These are phyloP conservation scores for Cantharellus cinnabarinus DNA, from an alignment of 768 basidiomycete species.

Conservation along the genomic window DNA sequence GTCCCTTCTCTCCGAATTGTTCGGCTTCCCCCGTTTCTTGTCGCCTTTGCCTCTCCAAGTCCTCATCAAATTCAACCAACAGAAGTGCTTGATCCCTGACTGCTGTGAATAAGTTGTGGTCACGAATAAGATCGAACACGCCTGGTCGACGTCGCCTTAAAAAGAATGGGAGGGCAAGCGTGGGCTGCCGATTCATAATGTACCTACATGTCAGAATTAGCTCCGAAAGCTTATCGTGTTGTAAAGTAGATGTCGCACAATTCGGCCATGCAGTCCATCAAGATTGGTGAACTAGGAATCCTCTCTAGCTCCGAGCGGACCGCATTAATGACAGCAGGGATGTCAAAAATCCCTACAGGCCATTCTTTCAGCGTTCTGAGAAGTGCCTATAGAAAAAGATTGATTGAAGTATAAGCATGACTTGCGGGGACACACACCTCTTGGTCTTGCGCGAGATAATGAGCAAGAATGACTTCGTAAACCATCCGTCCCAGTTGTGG, in stretches of 20 bases:
- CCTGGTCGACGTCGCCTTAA: slow-evolving; percentile 68
- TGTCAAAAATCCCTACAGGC: slow-evolving; percentile 82
- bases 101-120: slow-evolving; percentile 84
- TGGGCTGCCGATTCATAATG: slow-evolving; percentile 73
- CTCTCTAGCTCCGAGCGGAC: slow-evolving; percentile 66
- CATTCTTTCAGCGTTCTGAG: slow-evolving; percentile 65
- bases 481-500: slow-evolving; percentile 68
- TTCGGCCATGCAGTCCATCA: slow-evolving; percentile 93
- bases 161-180: slow-evolving; percentile 82
- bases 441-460: slow-evolving; percentile 56
- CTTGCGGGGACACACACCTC: neutral
- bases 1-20: neutral
- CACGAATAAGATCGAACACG: slow-evolving; percentile 86
- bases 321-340: slow-evolving; percentile 71
- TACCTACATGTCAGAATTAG: slow-evolving; percentile 31
- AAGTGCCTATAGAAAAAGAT: slow-evolving; percentile 31
- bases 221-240: neutral
- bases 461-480: slow-evolving; percentile 86
- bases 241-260: slow-evolving; percentile 29
- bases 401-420: neutral
- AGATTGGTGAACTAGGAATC: slow-evolving; percentile 28
- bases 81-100: slow-evolving; percentile 85
- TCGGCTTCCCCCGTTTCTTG: slow-evolving; percentile 21
- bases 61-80: slow-evolving; percentile 87
- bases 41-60: slow-evolving; percentile 42